Base-by-base conservation (phyloP, 345 rosid species). In the Melaleuca quinquenervia region DNA sequence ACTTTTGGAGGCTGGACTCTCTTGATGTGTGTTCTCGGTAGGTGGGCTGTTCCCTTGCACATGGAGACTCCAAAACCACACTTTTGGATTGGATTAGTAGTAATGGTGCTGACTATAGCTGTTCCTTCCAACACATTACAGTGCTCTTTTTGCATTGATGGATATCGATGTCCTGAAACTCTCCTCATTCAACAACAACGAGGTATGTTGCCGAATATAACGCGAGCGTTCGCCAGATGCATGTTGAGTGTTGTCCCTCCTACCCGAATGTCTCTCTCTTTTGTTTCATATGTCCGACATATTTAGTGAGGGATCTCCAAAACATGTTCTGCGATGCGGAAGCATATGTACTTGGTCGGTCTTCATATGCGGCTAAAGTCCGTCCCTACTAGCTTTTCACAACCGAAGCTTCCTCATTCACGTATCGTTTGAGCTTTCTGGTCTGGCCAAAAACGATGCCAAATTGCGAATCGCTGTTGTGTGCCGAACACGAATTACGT, bases 261-360 rank as follows among this genome's bases (percentile, higher is more conserved):
- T 58, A 32, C 32, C 12, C n/a, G 70, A 58, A 58, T 58, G 70
- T 58, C 70, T 58, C 16, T 11, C 52, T 58, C 70, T n/a, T 58
- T 58, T 58, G 36, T 58, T 0, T 58, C 32, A 58, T 58, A 2
- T 56, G n/a, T 58, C 70, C 32, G 41, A 41, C 41, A 41, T 4
- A 41, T 41, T 4, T 41, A 4, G 41, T 41, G 41, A 41, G 3
- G 41, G 41, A 41, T 41, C 41, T 41, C 41, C 41, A 41, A 41
- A 41, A 41, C 41, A 41, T 41, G n/a, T 41, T 2, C 41, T 41
- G 41, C 41, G 41, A 41, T 41, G 41, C 41, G 4, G 41, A 41
- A 41, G 41, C 41, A 41, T 41, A 41, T 41, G 41, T 41, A 41
- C 41, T 41, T 84, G 99, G 98, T 70, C 96, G 93, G 86, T 97